A percentile compares a stretch with the other conserved stretches of the same genome.
Conservation (phyloP, 371 early-diverging fungal genomes). For the Rhizopus arrhizus region DNA sequence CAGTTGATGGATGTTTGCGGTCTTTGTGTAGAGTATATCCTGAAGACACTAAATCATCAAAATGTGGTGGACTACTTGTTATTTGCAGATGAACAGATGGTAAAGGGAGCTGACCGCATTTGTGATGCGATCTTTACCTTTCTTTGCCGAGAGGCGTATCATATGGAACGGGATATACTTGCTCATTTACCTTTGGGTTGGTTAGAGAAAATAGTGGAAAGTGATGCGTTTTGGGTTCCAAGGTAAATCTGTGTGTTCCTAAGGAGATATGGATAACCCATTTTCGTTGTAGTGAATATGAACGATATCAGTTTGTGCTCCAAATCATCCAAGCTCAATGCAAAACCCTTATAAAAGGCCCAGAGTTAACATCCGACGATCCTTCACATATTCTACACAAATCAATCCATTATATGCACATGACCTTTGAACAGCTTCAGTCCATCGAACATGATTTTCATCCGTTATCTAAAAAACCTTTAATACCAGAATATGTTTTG, state of each 20-base stretch:
- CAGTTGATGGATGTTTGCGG: constrained; percentile 57
- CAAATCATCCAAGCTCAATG: constrained; percentile 41
- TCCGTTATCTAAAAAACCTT: constrained; percentile 38
- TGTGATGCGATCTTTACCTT: constrained; percentile 59
- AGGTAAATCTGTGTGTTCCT: constrained; percentile 30
- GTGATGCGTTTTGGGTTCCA: constrained; percentile 70
- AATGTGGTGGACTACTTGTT: constrained; percentile 59
- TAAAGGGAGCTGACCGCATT: constrained; percentile 60
- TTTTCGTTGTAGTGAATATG: constrained; percentile 46
- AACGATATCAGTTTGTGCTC: constrained; percentile 57
- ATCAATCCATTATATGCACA: constrained; percentile 57
- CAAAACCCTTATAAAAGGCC: constrained; percentile 1
- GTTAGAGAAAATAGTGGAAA: constrained; percentile 59
- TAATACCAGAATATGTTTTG: constrained; percentile 40
- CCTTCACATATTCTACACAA: constrained; percentile 31
- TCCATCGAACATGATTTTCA: constrained; percentile 46
- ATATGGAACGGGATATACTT: constrained; percentile 36
- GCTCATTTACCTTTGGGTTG: constrained; percentile 53
- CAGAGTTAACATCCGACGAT: constrained; percentile 1
- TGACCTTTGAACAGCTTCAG: constrained; percentile 60
- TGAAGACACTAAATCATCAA: constrained; percentile 39
- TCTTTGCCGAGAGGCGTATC: constrained; percentile 63
- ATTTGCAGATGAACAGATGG: constrained; percentile 58
- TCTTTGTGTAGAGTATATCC: constrained; percentile 56
- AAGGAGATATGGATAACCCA: background rate